Evolutionary conservation across 768 basidiomycete species (phyloP), one percentile per base, ranked within the genome.

Genomic region (Boletus subparvulus): DNA sequence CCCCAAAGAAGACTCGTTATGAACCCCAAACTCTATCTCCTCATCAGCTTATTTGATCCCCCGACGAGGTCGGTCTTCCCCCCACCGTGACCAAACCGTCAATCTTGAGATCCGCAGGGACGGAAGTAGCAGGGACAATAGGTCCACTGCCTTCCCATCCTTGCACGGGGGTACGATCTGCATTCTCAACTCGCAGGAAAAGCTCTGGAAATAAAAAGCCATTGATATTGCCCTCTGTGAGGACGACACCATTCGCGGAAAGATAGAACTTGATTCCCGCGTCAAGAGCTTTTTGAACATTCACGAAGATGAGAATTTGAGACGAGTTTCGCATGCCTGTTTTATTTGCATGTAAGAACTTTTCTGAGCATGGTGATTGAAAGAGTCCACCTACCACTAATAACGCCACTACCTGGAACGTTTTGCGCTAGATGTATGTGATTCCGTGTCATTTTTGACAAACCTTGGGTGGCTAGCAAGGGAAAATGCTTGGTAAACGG

Each of bases 381-480:
- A 56, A 32, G 40, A 39, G 17, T n/a, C 39, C 24, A 70, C 84
- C 26, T 54, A 92, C 94, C 92, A 61, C 91, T 94, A 50, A 88
- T 81, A 47, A 91, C 85, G 6, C 81, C 80, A 3, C 84, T 73
- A 1, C 84, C 83, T 3, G 79, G 75, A 4, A 90, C 74, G 36
- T 89, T 87, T 68, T 94, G 89, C 0, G 95, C 94, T 14, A 97
- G 78, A 71, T 99, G 96, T 39, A 98, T 89, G 65, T 98, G 94
- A 65, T 94, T 96, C 26, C 96, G 79, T 13, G 74, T 79, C 94
- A 95, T 97, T 59, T 80, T 86, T 0, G 88, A 92, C 17, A 97
- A 71, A 0, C 94, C 94, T 60, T 84, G 74, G 8, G 74, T 76
- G 14, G 78, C 92, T 94, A 59, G 11, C 47, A 30, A 44, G 48